Evolutionary conservation across 2,329 filamentous ascomycete genomes (phyloP).

Genomic region (Escovopsis sp.): DNA sequence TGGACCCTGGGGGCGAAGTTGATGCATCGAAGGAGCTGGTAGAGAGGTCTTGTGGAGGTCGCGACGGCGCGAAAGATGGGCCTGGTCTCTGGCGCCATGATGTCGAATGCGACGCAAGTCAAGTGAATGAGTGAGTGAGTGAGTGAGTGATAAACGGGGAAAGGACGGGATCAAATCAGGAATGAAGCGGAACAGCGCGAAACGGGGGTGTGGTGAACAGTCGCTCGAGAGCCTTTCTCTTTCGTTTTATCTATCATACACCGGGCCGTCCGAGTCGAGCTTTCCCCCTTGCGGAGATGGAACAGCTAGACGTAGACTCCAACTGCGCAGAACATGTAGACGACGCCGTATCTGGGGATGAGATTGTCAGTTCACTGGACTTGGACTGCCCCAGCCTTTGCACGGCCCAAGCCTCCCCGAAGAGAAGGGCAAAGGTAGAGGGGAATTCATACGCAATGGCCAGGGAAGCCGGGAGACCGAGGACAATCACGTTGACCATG

Average conservation of each 20-base stretch:
- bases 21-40: slow-evolving; percentile 45
- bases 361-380: slow-evolving; percentile 10
- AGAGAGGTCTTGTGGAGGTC: slow-evolving; percentile 62
- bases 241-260: slow-evolving; percentile 25
- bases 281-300: slow-evolving; percentile 18
- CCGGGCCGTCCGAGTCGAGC: slow-evolving; percentile 12
- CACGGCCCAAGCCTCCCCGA: too few relatives aligned
- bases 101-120: neutral
- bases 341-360: slow-evolving; percentile 64
- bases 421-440: neutral
- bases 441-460: slow-evolving; percentile 63
- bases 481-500: slow-evolving; percentile 56
- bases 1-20: slow-evolving; percentile 43
- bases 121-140: too few relatives aligned
- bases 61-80: slow-evolving; percentile 62
- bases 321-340: slow-evolving; percentile 98
- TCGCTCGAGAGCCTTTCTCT: slow-evolving; percentile 17
- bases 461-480: slow-evolving; percentile 76
- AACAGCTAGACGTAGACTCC: slow-evolving; percentile 85
- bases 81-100: slow-evolving; percentile 20
- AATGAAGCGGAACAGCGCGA: too few relatives aligned
- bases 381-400: neutral
- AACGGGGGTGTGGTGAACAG: slow-evolving; percentile 1
- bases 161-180: too few relatives aligned
- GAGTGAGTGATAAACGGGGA: too few relatives aligned